These are phyloP conservation scores for Xerocomus amazonicus DNA, from an alignment of 1,284 basidiomycete genomes.

Conservation along the genomic window DNA sequence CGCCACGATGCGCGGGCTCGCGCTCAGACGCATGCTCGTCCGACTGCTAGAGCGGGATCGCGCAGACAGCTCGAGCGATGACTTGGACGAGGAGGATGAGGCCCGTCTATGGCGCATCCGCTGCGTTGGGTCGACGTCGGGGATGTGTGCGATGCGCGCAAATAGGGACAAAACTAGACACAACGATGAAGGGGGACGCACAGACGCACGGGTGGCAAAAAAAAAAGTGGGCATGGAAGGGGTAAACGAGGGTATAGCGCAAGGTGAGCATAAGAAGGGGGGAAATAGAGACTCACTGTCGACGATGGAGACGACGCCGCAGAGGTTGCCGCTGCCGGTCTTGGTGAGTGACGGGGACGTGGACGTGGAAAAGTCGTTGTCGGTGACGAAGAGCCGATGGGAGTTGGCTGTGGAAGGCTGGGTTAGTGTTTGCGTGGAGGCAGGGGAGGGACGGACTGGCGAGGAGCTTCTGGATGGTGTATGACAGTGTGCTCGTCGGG, in stretches of 20 bases:
- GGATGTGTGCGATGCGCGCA: slow-evolving; percentile 64
- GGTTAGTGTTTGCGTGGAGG: not conserved
- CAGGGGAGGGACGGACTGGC: slow-evolving; percentile 52
- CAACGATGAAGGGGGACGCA: not conserved
- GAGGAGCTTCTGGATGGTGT: slow-evolving; percentile 71
- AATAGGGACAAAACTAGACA: slow-evolving; percentile 66
- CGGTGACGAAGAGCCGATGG: slow-evolving; percentile 72
- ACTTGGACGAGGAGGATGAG: slow-evolving; percentile 59
- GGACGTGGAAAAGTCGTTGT: slow-evolving; percentile 43
- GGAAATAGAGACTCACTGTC: slow-evolving; percentile 50
- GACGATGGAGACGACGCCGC: slow-evolving; percentile 73
- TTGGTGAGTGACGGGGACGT: slow-evolving; percentile 43
- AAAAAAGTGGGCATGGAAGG: no score
- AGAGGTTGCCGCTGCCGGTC: slow-evolving; percentile 45
- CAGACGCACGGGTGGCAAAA: not conserved
- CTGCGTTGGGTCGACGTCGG: slow-evolving; percentile 65
- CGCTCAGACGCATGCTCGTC: slow-evolving; percentile 44
- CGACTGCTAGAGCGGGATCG: slow-evolving; percentile 49
- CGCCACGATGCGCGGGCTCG: slow-evolving; percentile 35
- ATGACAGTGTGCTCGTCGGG: slow-evolving; percentile 56
- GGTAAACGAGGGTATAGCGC: not conserved
- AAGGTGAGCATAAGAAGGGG: not conserved
- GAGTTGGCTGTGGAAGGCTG: slow-evolving; percentile 54
- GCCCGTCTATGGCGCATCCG: slow-evolving; percentile 73
- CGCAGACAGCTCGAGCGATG: slow-evolving; percentile 29